phyloP scores from a whole-genome alignment of 1,139 yeast species.

The Zygoascus sp. region DNA sequence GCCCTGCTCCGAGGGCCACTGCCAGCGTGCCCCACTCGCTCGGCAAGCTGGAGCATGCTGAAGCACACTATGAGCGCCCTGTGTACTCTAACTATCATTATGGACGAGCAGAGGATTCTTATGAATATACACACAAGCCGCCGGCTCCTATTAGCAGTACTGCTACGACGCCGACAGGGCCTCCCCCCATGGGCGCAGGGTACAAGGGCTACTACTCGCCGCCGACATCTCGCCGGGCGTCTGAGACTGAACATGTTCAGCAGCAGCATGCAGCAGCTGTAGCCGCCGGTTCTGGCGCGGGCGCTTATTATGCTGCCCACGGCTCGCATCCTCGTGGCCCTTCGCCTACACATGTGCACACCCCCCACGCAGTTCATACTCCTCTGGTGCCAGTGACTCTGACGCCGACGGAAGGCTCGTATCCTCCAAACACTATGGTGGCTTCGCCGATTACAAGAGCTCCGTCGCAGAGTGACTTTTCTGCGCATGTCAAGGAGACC shows the following conservation, averaged over 20 bases:
- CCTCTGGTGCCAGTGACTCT: background rate
- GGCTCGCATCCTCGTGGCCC: background rate
- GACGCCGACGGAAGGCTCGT: slow-evolving; percentile 1
- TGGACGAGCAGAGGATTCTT: slow-evolving; percentile 4
- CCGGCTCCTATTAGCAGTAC: background rate
- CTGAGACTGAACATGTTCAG: slow-evolving; percentile 12
- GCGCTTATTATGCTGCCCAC: background rate
- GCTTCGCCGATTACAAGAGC: slow-evolving; percentile 2
- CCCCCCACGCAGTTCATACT: background rate
- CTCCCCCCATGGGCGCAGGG: background rate
- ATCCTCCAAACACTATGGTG: background rate
- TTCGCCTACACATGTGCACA: background rate
- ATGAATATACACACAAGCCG: slow-evolving; percentile 6
- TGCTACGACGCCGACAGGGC: slow-evolving; percentile 1
- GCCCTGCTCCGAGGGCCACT: slow-evolving; percentile 9
- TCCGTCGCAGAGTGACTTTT: background rate
- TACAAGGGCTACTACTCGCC: slow-evolving; percentile 16
- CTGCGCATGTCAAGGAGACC: slow-evolving; percentile 18
- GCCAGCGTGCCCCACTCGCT: background rate
- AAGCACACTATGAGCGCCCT: slow-evolving; percentile 3
- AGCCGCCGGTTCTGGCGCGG: no score
- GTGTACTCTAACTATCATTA: slow-evolving; percentile 4
- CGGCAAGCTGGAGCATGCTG: slow-evolving; percentile 6
- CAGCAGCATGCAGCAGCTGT: no score
- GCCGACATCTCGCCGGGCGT: slow-evolving; percentile 18